These are phyloP conservation scores for Oryza glumipatula DNA, from an alignment of 176 grass and related monocot genomes.

Conservation along the genomic window DNA sequence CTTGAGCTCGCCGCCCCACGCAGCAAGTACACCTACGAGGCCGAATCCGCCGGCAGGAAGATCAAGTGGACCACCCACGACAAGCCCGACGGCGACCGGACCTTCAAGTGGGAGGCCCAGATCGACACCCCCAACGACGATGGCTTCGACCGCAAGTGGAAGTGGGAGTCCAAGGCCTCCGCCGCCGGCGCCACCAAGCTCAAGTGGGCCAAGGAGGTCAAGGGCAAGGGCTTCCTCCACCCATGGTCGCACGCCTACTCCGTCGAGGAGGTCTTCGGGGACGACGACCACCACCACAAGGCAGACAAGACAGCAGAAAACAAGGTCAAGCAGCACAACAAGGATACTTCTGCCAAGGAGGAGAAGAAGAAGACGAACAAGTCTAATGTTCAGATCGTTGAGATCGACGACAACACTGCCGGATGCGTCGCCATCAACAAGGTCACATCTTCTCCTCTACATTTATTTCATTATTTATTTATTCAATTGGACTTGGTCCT, in stretches of 20 bases:
- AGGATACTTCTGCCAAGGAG: neutral
- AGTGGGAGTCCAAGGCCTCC: conserved; percentile 58
- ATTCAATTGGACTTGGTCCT: neutral
- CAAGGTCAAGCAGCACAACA: conserved; percentile 10
- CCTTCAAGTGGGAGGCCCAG: conserved; percentile 65
- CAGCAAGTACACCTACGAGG: conserved; percentile 68
- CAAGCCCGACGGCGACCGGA: conserved; percentile 49
- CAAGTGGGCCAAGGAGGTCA: conserved; percentile 67
- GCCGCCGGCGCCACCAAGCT: conserved; percentile 30
- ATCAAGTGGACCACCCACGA: conserved; percentile 69
- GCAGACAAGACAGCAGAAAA: neutral
- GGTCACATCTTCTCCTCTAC: conserved; percentile 31
- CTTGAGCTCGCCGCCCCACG: conserved; percentile 59
- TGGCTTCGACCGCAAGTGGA: conserved; percentile 86
- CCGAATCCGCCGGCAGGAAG: conserved; percentile 64
- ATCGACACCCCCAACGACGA: conserved; percentile 52
- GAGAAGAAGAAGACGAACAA: conserved; percentile 35
- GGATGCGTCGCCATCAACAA: conserved; percentile 62
- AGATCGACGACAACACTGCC: conserved; percentile 46
- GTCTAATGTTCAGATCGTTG: conserved; percentile 27
- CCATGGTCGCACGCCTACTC: conserved; percentile 64
- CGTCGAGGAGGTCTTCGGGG: conserved; percentile 54
- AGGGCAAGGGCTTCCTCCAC: conserved; percentile 69
- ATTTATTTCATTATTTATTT: neutral
- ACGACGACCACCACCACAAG: neutral